These are phyloP conservation scores for Ceratobasidium sp. DNA, from an alignment of 1,284 basidiomycete species.

Conservation along the genomic window DNA sequence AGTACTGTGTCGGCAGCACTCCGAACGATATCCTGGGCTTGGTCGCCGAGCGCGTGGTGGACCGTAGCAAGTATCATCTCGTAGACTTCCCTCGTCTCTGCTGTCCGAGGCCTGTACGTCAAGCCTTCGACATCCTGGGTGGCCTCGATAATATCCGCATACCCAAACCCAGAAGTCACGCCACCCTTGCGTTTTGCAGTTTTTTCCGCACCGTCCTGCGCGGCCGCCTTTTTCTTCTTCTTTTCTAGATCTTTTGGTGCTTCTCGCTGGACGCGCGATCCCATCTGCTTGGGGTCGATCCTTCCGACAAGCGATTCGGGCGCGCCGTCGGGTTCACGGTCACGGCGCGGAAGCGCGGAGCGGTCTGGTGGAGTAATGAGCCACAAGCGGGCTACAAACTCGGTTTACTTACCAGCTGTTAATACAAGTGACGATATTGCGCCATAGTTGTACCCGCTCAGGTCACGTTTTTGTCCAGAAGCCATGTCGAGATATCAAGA, in stretches of 20 bases:
- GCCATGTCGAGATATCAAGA: constrained; percentile 33
- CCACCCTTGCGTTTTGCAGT: constrained; percentile 64
- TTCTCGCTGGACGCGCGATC: constrained; percentile 85
- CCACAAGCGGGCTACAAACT: neutral
- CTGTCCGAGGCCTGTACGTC: constrained; percentile 90
- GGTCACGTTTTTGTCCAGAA: constrained; percentile 67
- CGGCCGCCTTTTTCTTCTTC: constrained; percentile 83
- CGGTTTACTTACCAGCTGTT: constrained; percentile 65
- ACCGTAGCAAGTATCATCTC: constrained; percentile 90
- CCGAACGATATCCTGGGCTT: constrained; percentile 94
- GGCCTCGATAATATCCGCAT: constrained; percentile 90
- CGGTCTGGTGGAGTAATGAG: constrained; percentile 59
- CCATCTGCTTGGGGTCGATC: constrained; percentile 94
- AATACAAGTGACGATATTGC: constrained; percentile 89
- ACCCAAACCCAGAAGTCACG: constrained; percentile 71
- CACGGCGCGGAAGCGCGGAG: constrained; percentile 77
- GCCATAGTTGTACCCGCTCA: constrained; percentile 90
- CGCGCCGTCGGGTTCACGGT: constrained; percentile 96
- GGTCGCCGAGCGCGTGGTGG: constrained; percentile 88
- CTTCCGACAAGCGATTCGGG: constrained; percentile 92
- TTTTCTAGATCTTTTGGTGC: constrained; percentile 93
- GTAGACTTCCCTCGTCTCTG: constrained; percentile 95
- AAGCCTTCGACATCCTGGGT: constrained; percentile 94
- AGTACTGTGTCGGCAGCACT: constrained; percentile 93
- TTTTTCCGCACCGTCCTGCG: constrained; percentile 68